phyloP scores from a whole-genome alignment of 306 rosid species.

The Castanospermum australe region DNA sequence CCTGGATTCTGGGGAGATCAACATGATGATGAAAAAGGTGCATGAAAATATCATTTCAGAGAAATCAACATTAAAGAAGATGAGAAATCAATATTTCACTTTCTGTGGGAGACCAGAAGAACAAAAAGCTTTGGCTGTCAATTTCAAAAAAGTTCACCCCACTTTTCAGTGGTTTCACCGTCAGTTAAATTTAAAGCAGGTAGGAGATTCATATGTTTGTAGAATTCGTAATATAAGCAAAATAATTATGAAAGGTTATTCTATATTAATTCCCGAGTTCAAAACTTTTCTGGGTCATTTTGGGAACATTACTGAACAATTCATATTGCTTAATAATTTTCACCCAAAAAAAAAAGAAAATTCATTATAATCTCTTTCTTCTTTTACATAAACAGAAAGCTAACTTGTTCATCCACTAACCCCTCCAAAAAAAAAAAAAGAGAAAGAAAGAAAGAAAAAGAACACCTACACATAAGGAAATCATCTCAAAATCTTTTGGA shows the following conservation, averaged over 20 bases:
- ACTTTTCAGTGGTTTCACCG: neutral
- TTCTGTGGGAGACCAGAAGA: neutral
- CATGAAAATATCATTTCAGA: conserved; percentile 22
- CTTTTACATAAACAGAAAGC: too few species aligned
- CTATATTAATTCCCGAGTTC: conserved; percentile 23
- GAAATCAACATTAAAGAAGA: neutral
- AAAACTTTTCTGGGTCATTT: neutral
- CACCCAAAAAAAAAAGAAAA: neutral
- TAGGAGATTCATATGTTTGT: neutral
- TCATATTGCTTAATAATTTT: neutral
- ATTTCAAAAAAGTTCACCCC: neutral
- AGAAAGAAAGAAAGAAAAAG: neutral
- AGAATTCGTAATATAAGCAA: too few species aligned
- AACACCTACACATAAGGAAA: neutral
- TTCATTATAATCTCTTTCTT: neutral
- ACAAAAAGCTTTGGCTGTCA: neutral
- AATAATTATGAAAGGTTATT: neutral
- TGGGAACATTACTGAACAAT: neutral
- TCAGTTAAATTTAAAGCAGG: neutral
- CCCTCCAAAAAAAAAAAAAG: neutral
- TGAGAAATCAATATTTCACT: conserved; percentile 3
- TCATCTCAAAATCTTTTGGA: conserved; percentile 5
- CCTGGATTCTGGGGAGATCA: conserved; percentile 23
- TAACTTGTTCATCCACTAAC: neutral
- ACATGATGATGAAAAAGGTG: conserved; percentile 22